Conservation (phyloP, 164 flowering plant genomes). For the Kalanchoe fedtschenkoi region DNA sequence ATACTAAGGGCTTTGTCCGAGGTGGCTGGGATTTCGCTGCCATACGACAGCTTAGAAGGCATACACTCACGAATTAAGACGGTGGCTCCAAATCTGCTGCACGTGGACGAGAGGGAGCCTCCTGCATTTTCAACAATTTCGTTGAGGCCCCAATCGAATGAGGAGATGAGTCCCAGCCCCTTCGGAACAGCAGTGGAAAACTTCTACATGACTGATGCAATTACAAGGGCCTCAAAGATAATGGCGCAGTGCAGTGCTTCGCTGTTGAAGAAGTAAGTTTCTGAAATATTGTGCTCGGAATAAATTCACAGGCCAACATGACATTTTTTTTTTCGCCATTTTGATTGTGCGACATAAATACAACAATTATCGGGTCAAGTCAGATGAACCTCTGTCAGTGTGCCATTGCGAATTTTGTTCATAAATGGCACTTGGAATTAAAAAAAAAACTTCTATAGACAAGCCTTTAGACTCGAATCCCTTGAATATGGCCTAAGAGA, state of each 20-base stretch:
- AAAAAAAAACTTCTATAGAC: no score
- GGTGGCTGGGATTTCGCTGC: constrained; percentile 57
- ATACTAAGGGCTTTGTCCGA: constrained; percentile 86
- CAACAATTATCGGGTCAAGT: not conserved
- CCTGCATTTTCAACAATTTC: constrained; percentile 31
- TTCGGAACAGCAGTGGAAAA: constrained; percentile 62
- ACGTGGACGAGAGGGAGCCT: constrained; percentile 63
- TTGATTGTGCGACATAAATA: not conserved
- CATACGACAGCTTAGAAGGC: constrained; percentile 52
- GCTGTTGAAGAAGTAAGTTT: constrained; percentile 47
- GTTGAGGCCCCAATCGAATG: constrained; percentile 37
- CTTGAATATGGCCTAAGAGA: no score
- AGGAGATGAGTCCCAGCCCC: constrained; percentile 26
- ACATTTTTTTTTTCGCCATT: not conserved
- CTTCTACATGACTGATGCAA: constrained; percentile 91
- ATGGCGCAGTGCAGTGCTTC: constrained; percentile 93
- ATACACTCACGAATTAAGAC: constrained; percentile 50
- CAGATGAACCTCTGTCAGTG: not conserved
- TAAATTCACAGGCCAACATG: constrained; percentile 4
- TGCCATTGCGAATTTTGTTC: not conserved
- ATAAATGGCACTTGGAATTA: not conserved
- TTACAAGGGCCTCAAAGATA: constrained; percentile 93
- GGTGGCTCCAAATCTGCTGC: constrained; percentile 83
- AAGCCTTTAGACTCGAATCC: no score
- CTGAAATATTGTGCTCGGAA: constrained; percentile 11